Conservation (phyloP, 2,329 filamentous ascomycete species). For the Trichoderma sp. region DNA sequence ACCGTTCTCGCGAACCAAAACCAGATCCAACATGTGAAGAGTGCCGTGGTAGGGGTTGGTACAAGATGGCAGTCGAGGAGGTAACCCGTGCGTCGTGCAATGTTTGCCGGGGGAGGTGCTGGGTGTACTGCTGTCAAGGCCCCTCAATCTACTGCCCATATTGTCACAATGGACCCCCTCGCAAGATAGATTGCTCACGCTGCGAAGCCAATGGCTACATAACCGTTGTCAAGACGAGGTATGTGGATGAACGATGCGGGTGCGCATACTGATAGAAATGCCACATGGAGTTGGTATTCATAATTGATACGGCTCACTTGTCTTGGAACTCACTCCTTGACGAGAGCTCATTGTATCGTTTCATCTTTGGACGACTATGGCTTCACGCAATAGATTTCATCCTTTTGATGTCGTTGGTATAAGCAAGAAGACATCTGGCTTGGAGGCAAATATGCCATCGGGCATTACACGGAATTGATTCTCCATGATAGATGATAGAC, state of each 20-base stretch:
- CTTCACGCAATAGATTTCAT: background rate
- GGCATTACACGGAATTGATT: background rate
- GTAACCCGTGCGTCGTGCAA: background rate
- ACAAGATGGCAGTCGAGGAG: background rate
- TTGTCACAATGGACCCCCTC: background rate
- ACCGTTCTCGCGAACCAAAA: constrained; percentile 8
- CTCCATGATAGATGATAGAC: background rate
- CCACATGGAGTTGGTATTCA: background rate
- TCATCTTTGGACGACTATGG: background rate
- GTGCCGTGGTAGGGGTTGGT: constrained; percentile 4
- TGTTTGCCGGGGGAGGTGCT: background rate
- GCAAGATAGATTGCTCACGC: background rate
- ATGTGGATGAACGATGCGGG: background rate
- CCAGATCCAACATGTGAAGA: constrained; percentile 17
- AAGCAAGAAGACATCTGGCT: background rate
- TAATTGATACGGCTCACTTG: background rate
- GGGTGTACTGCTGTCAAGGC: constrained; percentile 9
- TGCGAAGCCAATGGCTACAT: background rate
- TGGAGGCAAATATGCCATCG: background rate
- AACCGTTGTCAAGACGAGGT: background rate
- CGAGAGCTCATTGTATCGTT: background rate
- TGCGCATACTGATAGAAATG: background rate
- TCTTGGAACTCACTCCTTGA: background rate
- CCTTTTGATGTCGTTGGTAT: background rate
- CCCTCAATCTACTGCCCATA: background rate